Evolutionary conservation across 2,329 filamentous ascomycete genomes (phyloP), one percentile per base, ranked within the genome.

Genomic region (Lecanicillium sp.): DNA sequence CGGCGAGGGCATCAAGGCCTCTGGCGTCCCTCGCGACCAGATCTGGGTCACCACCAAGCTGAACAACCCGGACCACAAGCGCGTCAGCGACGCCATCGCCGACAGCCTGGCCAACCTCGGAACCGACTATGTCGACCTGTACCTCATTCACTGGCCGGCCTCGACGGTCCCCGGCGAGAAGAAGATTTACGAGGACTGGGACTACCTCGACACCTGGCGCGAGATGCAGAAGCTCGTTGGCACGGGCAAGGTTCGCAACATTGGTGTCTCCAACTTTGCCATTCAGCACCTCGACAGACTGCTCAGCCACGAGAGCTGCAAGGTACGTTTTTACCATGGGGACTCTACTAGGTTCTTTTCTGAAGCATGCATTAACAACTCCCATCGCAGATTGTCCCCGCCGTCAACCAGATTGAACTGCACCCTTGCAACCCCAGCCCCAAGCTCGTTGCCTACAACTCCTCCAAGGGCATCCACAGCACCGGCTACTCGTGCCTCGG

Each of bases 381-480:
- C n/a, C n/a, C n/a, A 15, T 1, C 7, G 13, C 30, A 76, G 70
- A 60, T 72, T 45, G 60, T 70, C 37, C 75, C 75, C 12, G 81
- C 83, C 14, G 84, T 86, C 48, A 89, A 90, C 73, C 85, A 92
- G 63, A 75, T 87, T 57, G 85, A 89, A 63, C 71, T 88, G 16
- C 84, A 89, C 64, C 84, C 84, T 27, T 83, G 83, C 67, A 81
- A 84, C 69, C 83, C 84, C 2, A 86, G 81, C n/a, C 81, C 81
- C 36, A 86, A 86, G 65, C 76, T 89, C 29, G 68, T 89, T 45
- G 73, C 75, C 43, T 88, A 83, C 70, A 80, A 76, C 70, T 71
- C 73, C 44, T 64, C 72, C 48, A 85, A 86, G 67, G 79, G 75
- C 51, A 88, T 90, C 56, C 82, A 88, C 67, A 67, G 62, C 55